Percentiles rank a stretch among this genome's conserved stretches.
Conservation (phyloP, 2,329 filamentous ascomycete species). For the Pseudocercospora pini-densiflorae region DNA sequence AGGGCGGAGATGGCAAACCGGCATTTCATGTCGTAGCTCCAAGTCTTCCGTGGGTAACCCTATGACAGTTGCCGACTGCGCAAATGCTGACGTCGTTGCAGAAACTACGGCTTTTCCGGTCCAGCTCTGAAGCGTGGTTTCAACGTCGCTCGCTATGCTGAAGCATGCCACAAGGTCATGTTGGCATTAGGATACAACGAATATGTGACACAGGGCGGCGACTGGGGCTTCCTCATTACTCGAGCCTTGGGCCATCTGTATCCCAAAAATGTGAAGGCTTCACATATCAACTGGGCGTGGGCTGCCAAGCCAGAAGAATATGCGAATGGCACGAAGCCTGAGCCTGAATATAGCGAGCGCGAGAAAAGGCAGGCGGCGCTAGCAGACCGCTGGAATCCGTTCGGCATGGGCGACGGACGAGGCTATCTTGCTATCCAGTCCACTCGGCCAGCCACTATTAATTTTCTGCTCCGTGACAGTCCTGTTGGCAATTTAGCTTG, state of each 20-base stretch:
- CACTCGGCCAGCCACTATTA: conserved; percentile 74
- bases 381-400: conserved; percentile 58
- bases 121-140: conserved; percentile 56
- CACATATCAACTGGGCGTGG: conserved; percentile 45
- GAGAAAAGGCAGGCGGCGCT: conserved; percentile 57
- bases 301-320: conserved; percentile 49
- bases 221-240: conserved; percentile 59
- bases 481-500: conserved; percentile 71
- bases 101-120: conserved; percentile 69
- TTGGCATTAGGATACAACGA: conserved; percentile 60
- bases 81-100: neutral
- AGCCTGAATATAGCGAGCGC: conserved; percentile 49
- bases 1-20: conserved; percentile 42
- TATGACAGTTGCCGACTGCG: neutral
- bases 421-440: conserved; percentile 65
- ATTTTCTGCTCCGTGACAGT: conserved; percentile 69
- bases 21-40: conserved; percentile 70
- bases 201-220: conserved; percentile 62
- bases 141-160: conserved; percentile 57
- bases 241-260: conserved; percentile 64
- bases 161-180: conserved; percentile 65
- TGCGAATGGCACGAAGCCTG: conserved; percentile 13
- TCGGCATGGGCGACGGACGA: conserved; percentile 56
- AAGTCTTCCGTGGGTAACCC: conserved; percentile 54
- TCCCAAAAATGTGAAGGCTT: conserved; percentile 57